These are phyloP conservation scores for Xylariaceae sp. DNA, from an alignment of 2,329 filamentous ascomycete species.

Conservation along the genomic window DNA sequence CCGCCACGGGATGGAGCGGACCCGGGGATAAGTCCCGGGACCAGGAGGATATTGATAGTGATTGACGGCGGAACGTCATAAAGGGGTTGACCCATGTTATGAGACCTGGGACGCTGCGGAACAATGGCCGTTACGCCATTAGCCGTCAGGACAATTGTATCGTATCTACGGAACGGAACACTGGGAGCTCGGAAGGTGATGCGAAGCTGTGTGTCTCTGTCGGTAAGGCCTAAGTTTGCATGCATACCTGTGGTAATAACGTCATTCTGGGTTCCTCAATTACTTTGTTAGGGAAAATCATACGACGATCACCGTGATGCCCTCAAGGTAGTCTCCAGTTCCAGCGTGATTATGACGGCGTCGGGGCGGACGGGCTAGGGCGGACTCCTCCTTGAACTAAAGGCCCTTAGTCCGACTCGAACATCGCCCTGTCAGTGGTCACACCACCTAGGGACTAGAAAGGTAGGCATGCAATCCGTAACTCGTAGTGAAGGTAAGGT, in stretches of 20 bases:
- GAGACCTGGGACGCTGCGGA: too few species aligned
- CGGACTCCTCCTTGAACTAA: not conserved
- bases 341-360: not conserved
- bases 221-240: not conserved
- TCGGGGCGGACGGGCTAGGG: not conserved
- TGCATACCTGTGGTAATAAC: not conserved
- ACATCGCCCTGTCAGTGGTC: not conserved
- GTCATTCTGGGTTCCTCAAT: not conserved
- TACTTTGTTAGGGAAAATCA: not conserved
- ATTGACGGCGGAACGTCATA: not conserved
- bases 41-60: conserved; percentile 34
- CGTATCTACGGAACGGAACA: not conserved
- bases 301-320: not conserved
- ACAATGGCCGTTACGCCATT: too few species aligned
- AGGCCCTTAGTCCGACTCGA: not conserved
- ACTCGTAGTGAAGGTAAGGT: too few species aligned
- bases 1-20: conserved; percentile 46
- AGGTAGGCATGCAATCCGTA: too few species aligned
- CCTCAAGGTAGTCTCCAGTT: not conserved
- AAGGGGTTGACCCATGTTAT: not conserved
- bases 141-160: not conserved
- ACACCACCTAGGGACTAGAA: too few species aligned
- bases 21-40: conserved; percentile 47
- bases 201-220: not conserved
- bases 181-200: not conserved